Percentiles rank a stretch among this genome's conserved stretches.
These are phyloP conservation scores for Eucalyptus sp. DNA, from an alignment of 345 rosid species.

Conservation along the genomic window DNA sequence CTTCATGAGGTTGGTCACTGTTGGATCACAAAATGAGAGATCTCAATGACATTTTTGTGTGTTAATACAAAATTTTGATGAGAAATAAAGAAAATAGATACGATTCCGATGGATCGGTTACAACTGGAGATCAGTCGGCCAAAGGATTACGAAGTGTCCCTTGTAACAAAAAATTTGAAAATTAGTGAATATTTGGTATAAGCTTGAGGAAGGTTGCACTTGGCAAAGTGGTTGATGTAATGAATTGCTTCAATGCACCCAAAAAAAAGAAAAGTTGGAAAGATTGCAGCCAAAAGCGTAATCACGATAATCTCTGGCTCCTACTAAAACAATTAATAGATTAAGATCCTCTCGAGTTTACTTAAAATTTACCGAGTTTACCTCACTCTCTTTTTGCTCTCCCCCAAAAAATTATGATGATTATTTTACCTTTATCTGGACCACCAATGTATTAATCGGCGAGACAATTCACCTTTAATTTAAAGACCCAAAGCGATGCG, in stretches of 20 bases:
- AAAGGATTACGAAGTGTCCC: background rate
- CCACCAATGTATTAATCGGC: background rate
- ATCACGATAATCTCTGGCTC: background rate
- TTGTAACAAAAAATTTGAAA: background rate
- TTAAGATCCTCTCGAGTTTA: background rate
- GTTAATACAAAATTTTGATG: background rate
- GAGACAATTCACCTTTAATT: background rate
- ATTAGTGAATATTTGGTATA: background rate
- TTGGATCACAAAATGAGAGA: background rate
- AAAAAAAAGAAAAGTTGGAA: background rate
- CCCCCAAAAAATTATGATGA: background rate
- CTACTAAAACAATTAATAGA: background rate
- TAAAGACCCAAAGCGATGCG: background rate
- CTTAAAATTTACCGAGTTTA: background rate
- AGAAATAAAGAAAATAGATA: background rate
- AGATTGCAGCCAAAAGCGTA: background rate
- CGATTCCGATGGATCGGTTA: accelerated
- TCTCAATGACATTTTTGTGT: background rate
- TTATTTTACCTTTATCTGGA: background rate
- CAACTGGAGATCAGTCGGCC: accelerated
- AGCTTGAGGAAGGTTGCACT: background rate
- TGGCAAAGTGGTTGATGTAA: background rate
- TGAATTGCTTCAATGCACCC: background rate
- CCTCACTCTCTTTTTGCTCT: background rate
- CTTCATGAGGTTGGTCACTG: background rate